Evolutionary conservation across 2,329 filamentous ascomycete genomes (phyloP).

Genomic region (Fusarium drepaniforme): DNA sequence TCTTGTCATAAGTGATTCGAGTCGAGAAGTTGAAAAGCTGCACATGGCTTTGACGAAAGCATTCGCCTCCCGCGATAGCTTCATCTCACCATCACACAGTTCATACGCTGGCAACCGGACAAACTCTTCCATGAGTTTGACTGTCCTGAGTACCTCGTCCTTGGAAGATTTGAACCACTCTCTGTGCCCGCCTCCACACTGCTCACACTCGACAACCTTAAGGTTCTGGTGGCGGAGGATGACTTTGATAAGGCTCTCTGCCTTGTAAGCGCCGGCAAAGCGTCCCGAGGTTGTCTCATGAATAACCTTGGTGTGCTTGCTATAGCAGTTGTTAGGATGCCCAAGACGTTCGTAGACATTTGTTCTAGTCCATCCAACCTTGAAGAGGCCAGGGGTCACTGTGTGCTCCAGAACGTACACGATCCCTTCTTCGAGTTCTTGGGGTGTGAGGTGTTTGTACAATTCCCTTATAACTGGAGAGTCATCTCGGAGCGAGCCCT

Average conservation of each 20-base stretch:
- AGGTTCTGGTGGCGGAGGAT: slow-evolving; percentile 1
- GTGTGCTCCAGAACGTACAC: slow-evolving; percentile 25
- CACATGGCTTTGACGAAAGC: slow-evolving; percentile 8
- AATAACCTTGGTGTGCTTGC: neutral
- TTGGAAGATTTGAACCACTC: slow-evolving; percentile 7
- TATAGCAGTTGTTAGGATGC: slow-evolving; percentile 20
- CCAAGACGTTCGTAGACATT: neutral
- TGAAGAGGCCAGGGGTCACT: slow-evolving; percentile 3
- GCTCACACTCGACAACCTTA: neutral
- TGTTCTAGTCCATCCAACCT: slow-evolving; percentile 16
- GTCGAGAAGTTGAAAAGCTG: neutral
- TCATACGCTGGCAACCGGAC: slow-evolving; percentile 18
- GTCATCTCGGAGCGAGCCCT: slow-evolving; percentile 4
- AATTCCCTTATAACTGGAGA: slow-evolving; percentile 13
- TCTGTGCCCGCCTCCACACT: slow-evolving; percentile 11
- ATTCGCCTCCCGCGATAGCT: slow-evolving; percentile 1
- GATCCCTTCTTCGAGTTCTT: neutral
- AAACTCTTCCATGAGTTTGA: slow-evolving; percentile 25
- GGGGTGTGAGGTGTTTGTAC: neutral
- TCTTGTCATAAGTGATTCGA: neutral
- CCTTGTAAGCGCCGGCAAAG: slow-evolving; percentile 19
- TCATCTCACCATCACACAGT: slow-evolving; percentile 11
- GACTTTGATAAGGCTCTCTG: slow-evolving; percentile 6
- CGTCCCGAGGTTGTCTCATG: slow-evolving; percentile 6
- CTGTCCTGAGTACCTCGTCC: neutral